Conservation (phyloP, 768 basidiomycete genomes). For the Hypholoma fasciculare region DNA sequence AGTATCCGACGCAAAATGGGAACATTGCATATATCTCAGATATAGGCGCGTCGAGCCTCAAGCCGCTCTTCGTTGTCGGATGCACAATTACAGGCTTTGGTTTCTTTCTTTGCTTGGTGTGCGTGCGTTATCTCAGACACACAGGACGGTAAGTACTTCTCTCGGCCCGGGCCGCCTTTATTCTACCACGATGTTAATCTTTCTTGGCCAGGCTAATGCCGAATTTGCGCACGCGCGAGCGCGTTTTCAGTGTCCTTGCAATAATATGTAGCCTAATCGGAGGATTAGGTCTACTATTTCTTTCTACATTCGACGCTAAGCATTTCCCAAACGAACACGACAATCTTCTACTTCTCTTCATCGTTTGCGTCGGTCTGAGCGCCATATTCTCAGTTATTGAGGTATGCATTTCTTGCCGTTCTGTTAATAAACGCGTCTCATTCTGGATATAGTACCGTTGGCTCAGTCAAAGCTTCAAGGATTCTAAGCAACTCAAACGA, state of each 20-base stretch:
- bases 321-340: slow-evolving; percentile 52
- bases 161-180: too few species aligned
- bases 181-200: not conserved
- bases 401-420: slow-evolving; percentile 28
- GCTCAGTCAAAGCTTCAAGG: slow-evolving; percentile 56
- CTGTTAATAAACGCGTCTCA: not conserved
- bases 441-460: slow-evolving; percentile 51
- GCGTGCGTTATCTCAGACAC: slow-evolving; percentile 69
- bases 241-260: slow-evolving; percentile 52
- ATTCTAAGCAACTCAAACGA: slow-evolving; percentile 41
- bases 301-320: slow-evolving; percentile 72
- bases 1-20: slow-evolving; percentile 55
- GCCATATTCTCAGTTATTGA: slow-evolving; percentile 76
- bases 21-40: slow-evolving; percentile 77
- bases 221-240: slow-evolving; percentile 57
- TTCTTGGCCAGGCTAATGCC: slow-evolving; percentile 47
- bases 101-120: slow-evolving; percentile 58
- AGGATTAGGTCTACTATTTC: slow-evolving; percentile 62
- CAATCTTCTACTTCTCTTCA: slow-evolving; percentile 69
- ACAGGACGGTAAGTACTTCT: slow-evolving; percentile 47
- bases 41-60: slow-evolving; percentile 69
- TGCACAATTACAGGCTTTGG: slow-evolving; percentile 61
- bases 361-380: slow-evolving; percentile 68
- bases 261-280: slow-evolving; percentile 63
- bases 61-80: slow-evolving; percentile 73